These are phyloP conservation scores for Aspergillus mulundensis DNA, from an alignment of 495 filamentous ascomycete genomes.

Conservation along the genomic window DNA sequence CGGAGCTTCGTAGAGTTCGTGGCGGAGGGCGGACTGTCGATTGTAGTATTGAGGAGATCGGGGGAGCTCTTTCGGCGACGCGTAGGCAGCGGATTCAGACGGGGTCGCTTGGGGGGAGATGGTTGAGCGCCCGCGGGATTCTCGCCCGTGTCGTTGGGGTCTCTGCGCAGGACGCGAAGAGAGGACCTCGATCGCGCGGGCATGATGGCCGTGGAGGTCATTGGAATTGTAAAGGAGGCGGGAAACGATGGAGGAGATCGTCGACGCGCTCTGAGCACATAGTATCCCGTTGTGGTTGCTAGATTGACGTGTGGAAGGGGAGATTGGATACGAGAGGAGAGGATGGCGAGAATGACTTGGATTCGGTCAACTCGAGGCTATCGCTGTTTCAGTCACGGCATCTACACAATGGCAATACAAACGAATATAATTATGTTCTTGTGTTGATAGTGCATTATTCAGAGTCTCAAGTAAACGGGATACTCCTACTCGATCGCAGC, in stretches of 20 bases:
- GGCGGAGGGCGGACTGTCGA: conserved; percentile 6
- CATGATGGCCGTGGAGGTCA: conserved; percentile 27
- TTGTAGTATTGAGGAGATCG: conserved; percentile 39
- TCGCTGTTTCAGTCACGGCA: conserved; percentile 7
- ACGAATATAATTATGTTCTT: neutral
- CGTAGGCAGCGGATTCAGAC: conserved; percentile 19
- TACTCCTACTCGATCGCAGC: no score
- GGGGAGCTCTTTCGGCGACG: conserved; percentile 37
- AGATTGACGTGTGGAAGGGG: conserved; percentile 6
- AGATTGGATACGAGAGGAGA: neutral
- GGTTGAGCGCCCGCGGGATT: conserved; percentile 14
- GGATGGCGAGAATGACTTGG: conserved; percentile 1
- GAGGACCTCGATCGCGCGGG: conserved; percentile 36
- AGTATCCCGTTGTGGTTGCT: neutral
- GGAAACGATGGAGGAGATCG: neutral
- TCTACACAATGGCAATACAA: neutral
- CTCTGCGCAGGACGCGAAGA: conserved; percentile 35
- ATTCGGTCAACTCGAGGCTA: conserved; percentile 5
- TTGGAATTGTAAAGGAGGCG: neutral
- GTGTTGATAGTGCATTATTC: neutral
- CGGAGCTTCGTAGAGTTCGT: conserved; percentile 8
- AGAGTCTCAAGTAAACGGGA: neutral
- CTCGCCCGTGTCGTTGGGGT: conserved; percentile 20
- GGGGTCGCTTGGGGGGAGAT: conserved; percentile 31
- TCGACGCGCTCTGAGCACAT: neutral